Base-by-base conservation (phyloP, 2,329 filamentous ascomycete species). In the Pleoardoris graminearum region DNA sequence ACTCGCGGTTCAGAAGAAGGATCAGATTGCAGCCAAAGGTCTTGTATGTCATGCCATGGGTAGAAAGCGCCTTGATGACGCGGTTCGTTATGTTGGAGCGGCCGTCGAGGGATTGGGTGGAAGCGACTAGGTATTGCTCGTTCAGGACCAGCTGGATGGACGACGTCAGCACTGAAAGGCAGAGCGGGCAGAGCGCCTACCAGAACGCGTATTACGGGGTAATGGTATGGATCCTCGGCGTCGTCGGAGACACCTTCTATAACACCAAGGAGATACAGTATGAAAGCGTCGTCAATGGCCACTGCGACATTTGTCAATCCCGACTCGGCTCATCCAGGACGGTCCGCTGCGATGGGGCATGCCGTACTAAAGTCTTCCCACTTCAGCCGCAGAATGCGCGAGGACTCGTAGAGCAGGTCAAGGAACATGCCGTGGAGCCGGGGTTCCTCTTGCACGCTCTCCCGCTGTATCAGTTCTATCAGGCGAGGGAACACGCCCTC, bases 11-110 rank as follows among this genome's bases (percentile, higher is more conserved):
- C 33, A 99, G 81, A 1, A 99, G 82, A 4, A 99, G 79, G 58
- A 99, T 99, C 55, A 99, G 89, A 63, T 97, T 99, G 77, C 97
- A 93, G 47, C 94, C 94, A 77, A 99, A 99, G 0, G 93, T 97
- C 68, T 93, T 92, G 72, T 91, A 97, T 1, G 80, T 80, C 43
- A 85, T 83, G 3, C 93, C 93, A 66, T 94, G 82, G 21, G 89
- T 80, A 48, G 91, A 93, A 37, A 99, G 81, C 33, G 92, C 82
- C 72, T 97, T 97, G 73, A 99, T 88, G 44, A 99, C 91, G 61
- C 92, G 87, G 69, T 99, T 99, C 3, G 94, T 97, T 51, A 95
- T 75, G 4, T 84, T 82, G 21, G 78, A 74, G 8, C 77, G 67
- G 17, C 75, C 75, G 25, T 71, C 51, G 50, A 58, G 54, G 51